Base-by-base conservation (phyloP, 2,329 filamentous ascomycete species). In the Paraphaeosphaeria minitans region DNA sequence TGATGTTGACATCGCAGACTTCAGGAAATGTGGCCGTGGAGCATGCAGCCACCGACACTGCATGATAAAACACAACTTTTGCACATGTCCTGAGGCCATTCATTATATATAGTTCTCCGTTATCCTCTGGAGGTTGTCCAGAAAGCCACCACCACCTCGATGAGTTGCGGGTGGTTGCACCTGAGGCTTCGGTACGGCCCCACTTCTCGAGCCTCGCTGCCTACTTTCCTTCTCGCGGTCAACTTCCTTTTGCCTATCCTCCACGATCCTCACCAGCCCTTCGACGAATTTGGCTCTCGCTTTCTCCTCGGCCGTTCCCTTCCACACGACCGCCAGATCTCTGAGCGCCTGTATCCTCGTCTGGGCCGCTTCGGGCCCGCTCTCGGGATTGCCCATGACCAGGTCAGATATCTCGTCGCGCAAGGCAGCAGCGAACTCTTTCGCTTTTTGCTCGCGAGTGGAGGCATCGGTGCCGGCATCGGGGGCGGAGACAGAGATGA, bases 291-390 rank as follows among this genome's bases (percentile, higher is more conserved):
- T 90, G 10, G 80, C 80, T 54, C 95, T 83, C 6, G 92, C 92
- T 78, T 91, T 96, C 75, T 98, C 95, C 79, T 99, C 95, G 0
- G 91, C 90, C 2, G 95, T 97, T n/a, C 93, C 93, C 74, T 90
- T 94, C 93, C 95, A 99, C 22, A 99, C 88, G n/a, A 79, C 79
- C 4, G 87, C 87, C 63, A 98, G 78, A 62, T 88, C 85, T 70
- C 92, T 89, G 56, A 98, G 82, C 71, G 91, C 87, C 70, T 92
- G 89, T 14, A 98, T 88, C 46, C 91, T 83, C 56, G 84, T 83
- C 13, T 85, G 85, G 0, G 95, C 95, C 57, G 88, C 87, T 63
- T 91, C 88, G 9, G 95, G 82, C 16, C 91, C 91, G 0, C 86
- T 84, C 46, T 72, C 71, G 35, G 68, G 65, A 7, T 83, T 73